phyloP scores from a whole-genome alignment of 2,329 filamentous ascomycete genomes.

The Penicillium nordicum region DNA sequence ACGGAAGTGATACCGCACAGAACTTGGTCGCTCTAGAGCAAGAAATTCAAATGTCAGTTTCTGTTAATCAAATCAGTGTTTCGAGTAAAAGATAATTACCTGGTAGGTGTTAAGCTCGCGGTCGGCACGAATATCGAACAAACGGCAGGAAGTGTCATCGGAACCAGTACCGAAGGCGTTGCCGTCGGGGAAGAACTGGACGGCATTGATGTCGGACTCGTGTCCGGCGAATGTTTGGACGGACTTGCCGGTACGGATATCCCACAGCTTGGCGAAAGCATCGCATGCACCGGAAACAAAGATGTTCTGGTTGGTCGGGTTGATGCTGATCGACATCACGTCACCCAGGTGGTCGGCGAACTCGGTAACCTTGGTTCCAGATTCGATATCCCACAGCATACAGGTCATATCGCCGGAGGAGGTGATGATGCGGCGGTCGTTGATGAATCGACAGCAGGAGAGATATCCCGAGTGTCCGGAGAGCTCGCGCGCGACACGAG shows the following conservation, averaged over 20 bases:
- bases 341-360: slow-evolving; percentile 98
- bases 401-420: slow-evolving; percentile 99
- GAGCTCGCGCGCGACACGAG: slow-evolving; percentile 88
- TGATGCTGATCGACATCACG: slow-evolving; percentile 99
- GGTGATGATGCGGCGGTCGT: slow-evolving; percentile 94
- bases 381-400: slow-evolving; percentile 99
- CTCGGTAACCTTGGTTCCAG: slow-evolving; percentile 92
- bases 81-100: slow-evolving; percentile 43
- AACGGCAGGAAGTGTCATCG: slow-evolving; percentile 92
- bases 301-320: slow-evolving; percentile 97
- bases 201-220: slow-evolving; percentile 98
- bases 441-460: slow-evolving; percentile 98
- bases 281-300: slow-evolving; percentile 99
- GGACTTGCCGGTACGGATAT: slow-evolving; percentile 96
- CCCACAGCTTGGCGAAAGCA: slow-evolving; percentile 97
- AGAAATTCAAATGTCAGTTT: background rate
- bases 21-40: slow-evolving; percentile 84
- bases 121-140: slow-evolving; percentile 97
- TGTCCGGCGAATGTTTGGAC: slow-evolving; percentile 98
- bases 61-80: slow-evolving; percentile 5
- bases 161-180: slow-evolving; percentile 98
- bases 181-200: slow-evolving; percentile 98
- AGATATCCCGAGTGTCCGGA: slow-evolving; percentile 97
- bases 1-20: slow-evolving; percentile 98
- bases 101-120: slow-evolving; percentile 69